Evolutionary conservation across 805 yeast genomes (phyloP).

Genomic region (Scheffersomyces ergatensis): DNA sequence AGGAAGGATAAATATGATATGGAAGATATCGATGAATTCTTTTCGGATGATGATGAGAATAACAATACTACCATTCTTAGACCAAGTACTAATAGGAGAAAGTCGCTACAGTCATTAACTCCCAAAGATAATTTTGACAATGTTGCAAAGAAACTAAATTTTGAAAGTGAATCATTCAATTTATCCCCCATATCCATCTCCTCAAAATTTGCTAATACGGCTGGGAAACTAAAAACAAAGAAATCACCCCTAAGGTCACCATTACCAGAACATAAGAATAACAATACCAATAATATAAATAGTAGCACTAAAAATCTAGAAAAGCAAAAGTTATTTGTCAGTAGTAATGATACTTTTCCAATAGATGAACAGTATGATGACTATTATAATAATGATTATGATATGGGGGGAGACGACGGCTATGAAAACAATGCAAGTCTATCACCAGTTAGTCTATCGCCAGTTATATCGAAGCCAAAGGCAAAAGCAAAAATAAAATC

Average conservation of each 20-base stretch:
- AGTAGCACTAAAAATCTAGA: neutral
- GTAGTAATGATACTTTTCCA: slow-evolving; percentile 1
- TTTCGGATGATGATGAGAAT: slow-evolving; percentile 46
- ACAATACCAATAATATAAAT: neutral
- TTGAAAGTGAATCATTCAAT: slow-evolving; percentile 29
- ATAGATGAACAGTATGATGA: slow-evolving; percentile 11
- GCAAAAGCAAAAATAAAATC: slow-evolving; percentile 1
- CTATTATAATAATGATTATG: slow-evolving; percentile 8
- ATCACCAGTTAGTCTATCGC: slow-evolving; percentile 11
- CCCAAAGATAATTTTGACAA: slow-evolving; percentile 12
- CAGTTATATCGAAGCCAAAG: slow-evolving; percentile 1
- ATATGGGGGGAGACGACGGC: slow-evolving; percentile 20
- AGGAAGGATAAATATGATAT: slow-evolving; percentile 57
- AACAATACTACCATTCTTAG: neutral
- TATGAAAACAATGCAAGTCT: slow-evolving; percentile 5
- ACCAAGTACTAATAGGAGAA: neutral
- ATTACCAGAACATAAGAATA: slow-evolving; percentile 16
- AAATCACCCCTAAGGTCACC: slow-evolving; percentile 32
- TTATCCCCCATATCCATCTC: slow-evolving; percentile 25
- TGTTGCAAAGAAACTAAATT: slow-evolving; percentile 34
- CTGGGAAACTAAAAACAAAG: slow-evolving; percentile 11
- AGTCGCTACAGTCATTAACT: neutral
- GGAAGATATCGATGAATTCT: slow-evolving; percentile 71
- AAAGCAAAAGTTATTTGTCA: neutral
- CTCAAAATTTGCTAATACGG: slow-evolving; percentile 11